These are phyloP conservation scores for Didymella arachidicola DNA, from an alignment of 2,329 filamentous ascomycete genomes.

Conservation along the genomic window DNA sequence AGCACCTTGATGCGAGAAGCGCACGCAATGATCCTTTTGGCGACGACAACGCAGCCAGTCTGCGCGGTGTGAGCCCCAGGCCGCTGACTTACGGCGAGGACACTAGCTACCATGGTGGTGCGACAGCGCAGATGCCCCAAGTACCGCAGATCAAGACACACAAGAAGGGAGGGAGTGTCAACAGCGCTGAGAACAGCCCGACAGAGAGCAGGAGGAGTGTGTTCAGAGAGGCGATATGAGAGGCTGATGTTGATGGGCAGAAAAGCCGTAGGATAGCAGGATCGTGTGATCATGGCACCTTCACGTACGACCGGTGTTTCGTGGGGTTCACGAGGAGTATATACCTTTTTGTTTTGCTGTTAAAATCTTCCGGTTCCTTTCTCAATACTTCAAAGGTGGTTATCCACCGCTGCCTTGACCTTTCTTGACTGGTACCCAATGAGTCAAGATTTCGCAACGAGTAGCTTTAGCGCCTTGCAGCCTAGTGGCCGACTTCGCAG, in stretches of 20 bases:
- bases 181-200: constrained; percentile 62
- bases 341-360: constrained; percentile 8
- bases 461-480: not conserved
- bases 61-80: constrained; percentile 77
- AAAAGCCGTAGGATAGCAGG: not conserved
- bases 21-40: constrained; percentile 44
- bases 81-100: constrained; percentile 65
- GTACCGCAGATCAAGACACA: constrained; percentile 33
- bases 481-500: not conserved
- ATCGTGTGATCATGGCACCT: constrained; percentile 13
- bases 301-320: constrained; percentile 10
- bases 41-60: constrained; percentile 54
- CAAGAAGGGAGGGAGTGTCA: constrained; percentile 44
- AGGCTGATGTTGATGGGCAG: not conserved
- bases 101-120: constrained; percentile 48
- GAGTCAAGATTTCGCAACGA: too few species aligned
- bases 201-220: constrained; percentile 70
- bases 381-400: not conserved
- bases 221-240: constrained; percentile 72
- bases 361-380: constrained; percentile 1
- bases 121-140: constrained; percentile 52
- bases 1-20: constrained; percentile 44
- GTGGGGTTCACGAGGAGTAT: constrained; percentile 6
- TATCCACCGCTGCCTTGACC: not conserved
- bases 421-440: not conserved